Evolutionary conservation across 495 filamentous ascomycete genomes (phyloP), one percentile per base, ranked within the genome.

Genomic region (Talaromyces thailandensis): DNA sequence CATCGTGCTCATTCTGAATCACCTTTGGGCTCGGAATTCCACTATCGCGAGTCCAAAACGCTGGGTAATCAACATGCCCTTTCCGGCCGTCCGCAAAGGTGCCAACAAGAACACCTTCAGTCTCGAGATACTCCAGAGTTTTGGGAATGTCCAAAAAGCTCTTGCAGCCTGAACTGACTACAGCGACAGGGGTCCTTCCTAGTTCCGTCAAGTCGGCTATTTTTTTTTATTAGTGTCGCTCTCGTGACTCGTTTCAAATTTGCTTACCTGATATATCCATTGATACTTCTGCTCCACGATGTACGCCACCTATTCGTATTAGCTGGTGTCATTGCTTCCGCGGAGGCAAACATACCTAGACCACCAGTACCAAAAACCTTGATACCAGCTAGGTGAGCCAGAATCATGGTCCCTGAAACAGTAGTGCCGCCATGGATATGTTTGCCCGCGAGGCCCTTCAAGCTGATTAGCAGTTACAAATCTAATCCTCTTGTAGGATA

Each of bases 91-190:
- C 90, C 3, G 91, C 86, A 79, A 97, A 98, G 0, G 94, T 96
- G 23, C 85, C 86, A 5, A 96, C 92, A 55, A 85, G 80, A 29
- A 89, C 92, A 6, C 94, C 94, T 71, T 96, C 89, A 0, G 94
- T 98, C 73, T 98, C 94, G 18, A 98, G 82, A 66, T 90, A 96
- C 75, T 98, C 94, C 2, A 98, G 79, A 2, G 94, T 98, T 60
- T 88, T 80, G 6, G 89, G 88, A 63, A 97, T 88, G 68, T 98
- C 94, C 9, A 98, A 76, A 71, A 98, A 98, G 67, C 94, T 92
- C 75, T 98, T 98, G 68, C 91, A 93, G 4, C 94, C 94, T 60
- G 88, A 90, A 71, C 88, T 89, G 28, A 98, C 80, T 8, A 98
- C 93, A 26, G 93, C 87, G 48, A 98, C 86, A 9, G 90, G 82